Conservation (phyloP, 1,284 basidiomycete genomes). For the Melampsora occidentalis region DNA sequence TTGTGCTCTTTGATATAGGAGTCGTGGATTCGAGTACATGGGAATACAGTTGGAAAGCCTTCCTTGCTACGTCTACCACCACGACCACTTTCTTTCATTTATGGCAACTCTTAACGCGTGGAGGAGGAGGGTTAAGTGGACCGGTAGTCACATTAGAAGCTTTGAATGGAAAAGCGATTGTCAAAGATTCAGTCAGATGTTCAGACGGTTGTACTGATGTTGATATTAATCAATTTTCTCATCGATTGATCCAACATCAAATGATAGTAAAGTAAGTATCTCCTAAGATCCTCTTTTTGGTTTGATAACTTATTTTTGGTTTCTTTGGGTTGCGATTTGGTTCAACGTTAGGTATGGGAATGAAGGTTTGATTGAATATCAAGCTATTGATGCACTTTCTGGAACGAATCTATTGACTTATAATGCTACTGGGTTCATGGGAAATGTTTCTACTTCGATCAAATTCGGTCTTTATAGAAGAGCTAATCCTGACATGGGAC, state of each 20-base stretch:
- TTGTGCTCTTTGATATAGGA: neutral
- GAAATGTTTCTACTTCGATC: neutral
- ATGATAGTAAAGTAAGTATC: neutral
- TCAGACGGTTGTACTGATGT: neutral
- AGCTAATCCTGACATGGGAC: neutral
- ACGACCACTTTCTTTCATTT: neutral
- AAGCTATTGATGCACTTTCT: neutral
- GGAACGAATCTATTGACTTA: neutral
- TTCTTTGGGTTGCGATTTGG: neutral
- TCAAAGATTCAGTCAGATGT: neutral
- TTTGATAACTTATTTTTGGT: neutral
- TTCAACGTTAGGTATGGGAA: neutral
- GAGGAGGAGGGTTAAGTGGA: neutral
- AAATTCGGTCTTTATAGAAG: conserved; percentile 8
- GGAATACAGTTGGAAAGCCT: conserved; percentile 4
- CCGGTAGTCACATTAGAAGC: neutral
- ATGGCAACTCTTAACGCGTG: conserved; percentile 5
- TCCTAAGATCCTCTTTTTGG: neutral
- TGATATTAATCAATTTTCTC: conserved; percentile 2
- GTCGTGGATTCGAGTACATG: neutral
- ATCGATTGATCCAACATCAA: conserved; percentile 4
- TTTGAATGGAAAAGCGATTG: neutral
- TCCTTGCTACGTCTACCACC: neutral
- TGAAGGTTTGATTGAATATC: neutral
- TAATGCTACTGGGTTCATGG: conserved; percentile 1